These are phyloP conservation scores for Cichorium intybus DNA, from an alignment of 140 eudicot genomes.

Conservation along the genomic window DNA sequence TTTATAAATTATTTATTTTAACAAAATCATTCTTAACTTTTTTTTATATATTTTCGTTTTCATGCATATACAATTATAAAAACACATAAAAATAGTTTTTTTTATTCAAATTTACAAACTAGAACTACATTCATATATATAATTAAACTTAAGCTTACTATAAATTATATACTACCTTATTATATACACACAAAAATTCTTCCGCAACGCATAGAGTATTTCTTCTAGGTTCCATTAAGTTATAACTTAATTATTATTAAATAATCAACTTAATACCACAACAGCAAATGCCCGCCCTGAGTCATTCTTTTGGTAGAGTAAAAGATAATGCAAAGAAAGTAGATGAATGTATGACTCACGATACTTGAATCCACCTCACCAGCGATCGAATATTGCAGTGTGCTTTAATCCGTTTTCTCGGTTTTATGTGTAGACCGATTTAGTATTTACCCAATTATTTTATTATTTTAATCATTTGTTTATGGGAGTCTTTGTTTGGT, in stretches of 20 bases:
- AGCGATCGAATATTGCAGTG: not conserved
- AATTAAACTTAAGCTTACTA: too few relatives aligned
- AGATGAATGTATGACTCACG: conserved; percentile 20
- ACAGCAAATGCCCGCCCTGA: not conserved
- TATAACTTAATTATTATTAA: not conserved
- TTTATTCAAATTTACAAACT: too few relatives aligned
- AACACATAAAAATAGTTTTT: too few relatives aligned
- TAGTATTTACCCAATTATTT: not conserved
- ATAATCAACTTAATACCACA: not conserved
- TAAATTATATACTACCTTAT: too few relatives aligned
- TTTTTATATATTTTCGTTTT: too few relatives aligned
- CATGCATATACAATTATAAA: too few relatives aligned
- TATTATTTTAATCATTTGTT: not conserved
- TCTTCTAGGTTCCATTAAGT: too few relatives aligned
- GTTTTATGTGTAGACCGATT: not conserved
- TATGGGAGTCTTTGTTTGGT: not conserved
- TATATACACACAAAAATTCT: too few relatives aligned
- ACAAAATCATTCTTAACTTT: too few relatives aligned
- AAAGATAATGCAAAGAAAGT: conserved; percentile 11
- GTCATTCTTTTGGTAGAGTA: not conserved
- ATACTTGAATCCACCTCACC: conserved; percentile 27
- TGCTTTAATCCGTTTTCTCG: not conserved
- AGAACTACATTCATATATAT: too few relatives aligned
- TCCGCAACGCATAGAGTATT: too few relatives aligned
- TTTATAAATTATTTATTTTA: too few relatives aligned